Conservation (phyloP, 2,329 filamentous ascomycete genomes). For the Chaetomium olivaceum region DNA sequence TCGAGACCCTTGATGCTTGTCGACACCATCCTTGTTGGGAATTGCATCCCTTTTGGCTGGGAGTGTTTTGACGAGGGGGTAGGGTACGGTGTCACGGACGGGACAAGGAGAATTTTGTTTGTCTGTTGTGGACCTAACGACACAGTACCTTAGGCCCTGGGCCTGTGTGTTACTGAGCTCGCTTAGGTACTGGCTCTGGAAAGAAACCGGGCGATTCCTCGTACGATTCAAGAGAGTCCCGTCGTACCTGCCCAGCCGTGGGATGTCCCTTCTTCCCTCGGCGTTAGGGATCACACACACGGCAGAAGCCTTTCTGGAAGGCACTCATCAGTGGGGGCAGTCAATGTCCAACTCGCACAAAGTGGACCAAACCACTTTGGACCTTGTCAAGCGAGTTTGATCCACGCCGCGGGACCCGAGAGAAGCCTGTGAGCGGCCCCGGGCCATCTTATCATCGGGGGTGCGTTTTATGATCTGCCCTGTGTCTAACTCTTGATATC, state of each 20-base stretch:
- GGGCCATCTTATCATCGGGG: constrained; percentile 29
- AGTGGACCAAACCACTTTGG: constrained; percentile 1
- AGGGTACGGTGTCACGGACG: constrained; percentile 7
- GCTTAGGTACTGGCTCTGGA: too few species aligned
- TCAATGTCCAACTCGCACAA: not conserved
- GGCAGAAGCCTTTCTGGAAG: constrained; percentile 10
- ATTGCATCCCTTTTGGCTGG: not conserved
- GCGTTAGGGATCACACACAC: not conserved
- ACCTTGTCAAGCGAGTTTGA: constrained; percentile 27
- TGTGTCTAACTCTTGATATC: constrained; percentile 12
- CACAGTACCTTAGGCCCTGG: not conserved
- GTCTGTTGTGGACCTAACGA: not conserved
- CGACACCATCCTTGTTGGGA: constrained; percentile 18
- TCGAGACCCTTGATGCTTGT: not conserved
- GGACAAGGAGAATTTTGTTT: constrained; percentile 11
- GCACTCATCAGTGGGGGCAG: constrained; percentile 1
- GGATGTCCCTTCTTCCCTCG: too few species aligned
- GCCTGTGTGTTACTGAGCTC: not conserved
- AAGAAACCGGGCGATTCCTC: not conserved
- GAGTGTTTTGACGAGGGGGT: not conserved
- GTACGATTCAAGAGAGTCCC: not conserved
- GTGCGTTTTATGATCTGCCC: constrained; percentile 28
- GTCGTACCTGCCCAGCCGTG: not conserved
- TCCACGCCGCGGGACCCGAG: constrained; percentile 20
- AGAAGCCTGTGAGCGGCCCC: constrained; percentile 9